Percentiles rank a stretch among this genome's conserved stretches.
Conservation (phyloP, 176 grass and related monocot species). For the Aegilops sharonensis region DNA sequence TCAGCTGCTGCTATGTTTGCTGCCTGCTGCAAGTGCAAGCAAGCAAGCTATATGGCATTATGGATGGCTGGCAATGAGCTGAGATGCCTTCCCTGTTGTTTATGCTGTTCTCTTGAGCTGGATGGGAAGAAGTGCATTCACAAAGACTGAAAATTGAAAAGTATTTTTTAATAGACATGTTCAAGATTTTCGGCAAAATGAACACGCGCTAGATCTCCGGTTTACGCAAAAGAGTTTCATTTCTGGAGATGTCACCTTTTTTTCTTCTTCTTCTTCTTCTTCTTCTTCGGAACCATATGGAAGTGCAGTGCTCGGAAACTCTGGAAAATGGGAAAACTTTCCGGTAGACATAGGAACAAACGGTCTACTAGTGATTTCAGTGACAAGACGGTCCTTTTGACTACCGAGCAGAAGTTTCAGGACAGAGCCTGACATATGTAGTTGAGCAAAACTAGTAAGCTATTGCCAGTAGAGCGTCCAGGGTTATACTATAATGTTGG, state of each 20-base stretch:
- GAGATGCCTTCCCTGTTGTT: not conserved
- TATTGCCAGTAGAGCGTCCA: not conserved
- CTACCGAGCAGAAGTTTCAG: constrained; percentile 18
- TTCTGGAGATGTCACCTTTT: not conserved
- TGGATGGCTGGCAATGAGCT: constrained; percentile 20
- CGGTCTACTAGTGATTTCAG: constrained; percentile 6
- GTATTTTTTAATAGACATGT: not conserved
- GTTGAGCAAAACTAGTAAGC: not conserved
- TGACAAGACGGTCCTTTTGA: constrained; percentile 25
- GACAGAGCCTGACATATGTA: constrained; percentile 3
- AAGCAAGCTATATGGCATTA: no score
- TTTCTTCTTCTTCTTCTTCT: no score
- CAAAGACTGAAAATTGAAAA: not conserved
- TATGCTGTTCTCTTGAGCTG: constrained; percentile 22
- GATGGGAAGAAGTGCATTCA: not conserved
- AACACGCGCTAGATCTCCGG: not conserved
- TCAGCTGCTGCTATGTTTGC: not conserved
- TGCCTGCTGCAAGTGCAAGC: not conserved
- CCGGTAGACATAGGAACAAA: not conserved
- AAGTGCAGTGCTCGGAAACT: constrained; percentile 7
- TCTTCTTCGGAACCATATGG: not conserved
- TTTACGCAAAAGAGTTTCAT: no score
- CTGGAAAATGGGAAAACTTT: constrained; percentile 4
- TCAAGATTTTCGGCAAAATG: not conserved
- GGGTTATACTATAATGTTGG: not conserved